Base-by-base conservation (phyloP, 148 eudicot species). In the Chenopodium berlandieri region DNA sequence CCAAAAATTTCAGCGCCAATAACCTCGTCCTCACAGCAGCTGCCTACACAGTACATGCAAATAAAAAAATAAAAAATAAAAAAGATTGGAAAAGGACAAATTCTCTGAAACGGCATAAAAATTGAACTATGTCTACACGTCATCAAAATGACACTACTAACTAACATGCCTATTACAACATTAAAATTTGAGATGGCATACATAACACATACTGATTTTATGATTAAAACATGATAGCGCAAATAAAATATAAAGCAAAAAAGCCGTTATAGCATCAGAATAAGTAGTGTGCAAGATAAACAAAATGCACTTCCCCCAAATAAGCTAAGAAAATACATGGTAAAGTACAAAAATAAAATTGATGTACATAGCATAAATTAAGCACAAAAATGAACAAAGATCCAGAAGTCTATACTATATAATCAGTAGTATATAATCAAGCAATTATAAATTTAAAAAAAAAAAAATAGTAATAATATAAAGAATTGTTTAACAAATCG, bases 1-100 rank as follows among this genome's bases (percentile, higher is more conserved):
- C 99, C 87, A 92, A 78, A 84, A 92, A 96, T 82, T 96, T 94
- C 83, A 96, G 63, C n/a, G 91, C 97, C 86, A 91, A 79, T 83
- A 96, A 84, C 90, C 90, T 92, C 34, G 87, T 90, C 76, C 89
- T 91, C 71, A 86, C 82, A 81, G 95, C 80, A 80, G 80, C 85
- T 76, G 88, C 85, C 99, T 96, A 78, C 83, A 78, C 80, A 79
- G 34, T 77, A 77, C 75, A 73, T 76, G 31, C 70, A 84, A 17
- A 37, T 73, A 37, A 58, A 75, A 72, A 48, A 9, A 11, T 34
- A 34, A 34, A 34, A 50, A 19, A 7, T 75, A 19, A 69, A 40
- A 40, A 40, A 40, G 44, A 5, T 7, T 0, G 75, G 54, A 12
- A 44, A 34, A 30, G 32, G 54, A 80, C 44, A 73, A 71, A 4